phyloP scores from a whole-genome alignment of 345 rosid species.

The Corchorus olitorius region DNA sequence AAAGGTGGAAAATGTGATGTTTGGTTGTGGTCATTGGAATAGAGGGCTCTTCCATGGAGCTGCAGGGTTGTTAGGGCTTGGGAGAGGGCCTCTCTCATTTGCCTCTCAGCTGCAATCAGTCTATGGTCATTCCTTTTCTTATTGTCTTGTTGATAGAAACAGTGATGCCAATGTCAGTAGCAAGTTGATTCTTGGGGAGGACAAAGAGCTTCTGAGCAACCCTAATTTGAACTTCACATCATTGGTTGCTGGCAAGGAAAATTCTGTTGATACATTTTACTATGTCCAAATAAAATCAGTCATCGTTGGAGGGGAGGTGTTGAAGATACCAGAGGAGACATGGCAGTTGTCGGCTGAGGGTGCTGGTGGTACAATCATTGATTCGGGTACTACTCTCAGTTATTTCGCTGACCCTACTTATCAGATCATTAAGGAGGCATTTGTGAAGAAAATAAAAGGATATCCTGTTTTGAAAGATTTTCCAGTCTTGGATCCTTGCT shows the following conservation, averaged over 20 bases:
- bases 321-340: conserved; percentile 66
- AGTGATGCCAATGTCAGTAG: conserved; percentile 70
- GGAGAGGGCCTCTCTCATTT: conserved; percentile 88
- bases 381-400: conserved; percentile 78
- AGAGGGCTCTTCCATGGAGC: conserved; percentile 83
- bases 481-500: conserved; percentile 74
- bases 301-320: conserved; percentile 58
- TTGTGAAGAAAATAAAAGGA: conserved; percentile 56
- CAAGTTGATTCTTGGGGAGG: conserved; percentile 87
- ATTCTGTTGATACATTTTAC: conserved; percentile 69
- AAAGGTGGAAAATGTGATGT: conserved; percentile 69
- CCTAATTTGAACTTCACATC: conserved; percentile 75
- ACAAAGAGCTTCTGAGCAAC: conserved; percentile 52
- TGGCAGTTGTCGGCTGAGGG: conserved; percentile 71
- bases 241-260: conserved; percentile 55
- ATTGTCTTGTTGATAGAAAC: conserved; percentile 77
- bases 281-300: conserved; percentile 74
- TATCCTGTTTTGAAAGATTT: conserved; percentile 57
- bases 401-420: conserved; percentile 74
- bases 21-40: conserved; percentile 98
- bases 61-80: conserved; percentile 82
- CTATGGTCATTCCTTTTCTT: conserved; percentile 82
- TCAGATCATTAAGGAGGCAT: conserved; percentile 57
- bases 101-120: conserved; percentile 81
- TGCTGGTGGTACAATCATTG: conserved; percentile 80